Evolutionary conservation across 2,329 filamentous ascomycete genomes (phyloP).

Genomic region (Corynespora cassiicola): DNA sequence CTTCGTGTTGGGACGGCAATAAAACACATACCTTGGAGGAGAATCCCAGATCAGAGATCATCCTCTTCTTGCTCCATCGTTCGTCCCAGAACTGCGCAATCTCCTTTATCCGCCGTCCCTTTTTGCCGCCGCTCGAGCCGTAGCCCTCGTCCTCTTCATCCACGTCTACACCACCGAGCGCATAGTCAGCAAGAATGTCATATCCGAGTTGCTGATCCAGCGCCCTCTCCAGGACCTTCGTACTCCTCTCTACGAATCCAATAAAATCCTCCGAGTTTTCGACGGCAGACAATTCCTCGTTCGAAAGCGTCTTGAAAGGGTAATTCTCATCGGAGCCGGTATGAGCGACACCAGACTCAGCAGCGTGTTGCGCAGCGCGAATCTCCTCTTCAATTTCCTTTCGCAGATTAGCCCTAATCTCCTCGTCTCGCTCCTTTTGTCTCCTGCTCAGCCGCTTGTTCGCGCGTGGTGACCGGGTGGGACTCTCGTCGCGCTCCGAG

Average conservation of each 20-base stretch:
- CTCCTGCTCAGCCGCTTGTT: slow-evolving; percentile 80
- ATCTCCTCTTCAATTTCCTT: slow-evolving; percentile 94
- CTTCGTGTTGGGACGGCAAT: no score
- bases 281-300: slow-evolving; percentile 88
- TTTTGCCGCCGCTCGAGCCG: slow-evolving; percentile 73
- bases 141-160: slow-evolving; percentile 82
- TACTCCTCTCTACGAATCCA: slow-evolving; percentile 93
- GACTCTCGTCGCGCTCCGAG: slow-evolving; percentile 68
- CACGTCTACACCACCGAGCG: slow-evolving; percentile 75
- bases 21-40: slow-evolving; percentile 73
- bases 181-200: slow-evolving; percentile 94
- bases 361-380: slow-evolving; percentile 64
- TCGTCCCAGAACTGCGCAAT: slow-evolving; percentile 93
- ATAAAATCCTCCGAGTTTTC: slow-evolving; percentile 92
- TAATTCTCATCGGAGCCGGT: slow-evolving; percentile 63
- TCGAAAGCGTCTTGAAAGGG: slow-evolving; percentile 78
- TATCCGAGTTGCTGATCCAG: slow-evolving; percentile 95
- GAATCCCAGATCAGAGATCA: slow-evolving; percentile 95
- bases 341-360: slow-evolving; percentile 48
- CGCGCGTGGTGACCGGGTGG: slow-evolving; percentile 58
- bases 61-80: slow-evolving; percentile 95
- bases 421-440: slow-evolving; percentile 84
- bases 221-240: slow-evolving; percentile 95
- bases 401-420: slow-evolving; percentile 82
- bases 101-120: slow-evolving; percentile 80